Evolutionary conservation across 2,329 filamentous ascomycete genomes (phyloP).

Genomic region (Chaetomiaceae sp.): DNA sequence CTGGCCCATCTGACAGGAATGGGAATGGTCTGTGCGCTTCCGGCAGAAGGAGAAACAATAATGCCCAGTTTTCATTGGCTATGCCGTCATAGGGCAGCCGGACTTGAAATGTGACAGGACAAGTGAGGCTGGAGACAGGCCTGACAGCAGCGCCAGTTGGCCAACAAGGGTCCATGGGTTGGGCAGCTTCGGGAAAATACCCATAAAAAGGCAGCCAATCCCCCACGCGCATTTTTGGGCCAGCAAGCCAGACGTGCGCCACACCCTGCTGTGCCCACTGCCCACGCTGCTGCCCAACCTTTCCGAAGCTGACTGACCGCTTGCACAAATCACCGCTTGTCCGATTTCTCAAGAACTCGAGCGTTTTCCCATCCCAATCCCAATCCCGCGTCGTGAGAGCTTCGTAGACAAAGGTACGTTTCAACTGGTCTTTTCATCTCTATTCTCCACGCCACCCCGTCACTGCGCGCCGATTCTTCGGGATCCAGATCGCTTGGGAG

Average conservation of each 20-base stretch:
- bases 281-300: slow-evolving; percentile 33
- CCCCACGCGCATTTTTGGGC: slow-evolving; percentile 12
- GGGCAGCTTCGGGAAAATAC: slow-evolving; percentile 17
- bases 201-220: slow-evolving; percentile 20
- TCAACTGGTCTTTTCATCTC: background rate
- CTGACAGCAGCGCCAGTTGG: slow-evolving; percentile 25
- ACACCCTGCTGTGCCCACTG: slow-evolving; percentile 21
- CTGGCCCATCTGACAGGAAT: background rate
- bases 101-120: too few species aligned
- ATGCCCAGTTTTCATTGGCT: slow-evolving; percentile 10
- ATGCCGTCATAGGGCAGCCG: slow-evolving; percentile 24
- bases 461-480: slow-evolving; percentile 1
- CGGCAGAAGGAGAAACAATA: slow-evolving; percentile 21
- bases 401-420: slow-evolving; percentile 21
- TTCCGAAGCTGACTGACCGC: slow-evolving; percentile 32
- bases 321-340: slow-evolving; percentile 28
- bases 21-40: slow-evolving; percentile 6
- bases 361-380: slow-evolving; percentile 3
- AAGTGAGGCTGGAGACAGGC: slow-evolving; percentile 27
- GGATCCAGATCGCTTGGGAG: background rate
- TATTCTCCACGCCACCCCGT: background rate
- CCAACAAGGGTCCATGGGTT: too few species aligned
- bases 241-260: slow-evolving; percentile 20
- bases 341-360: slow-evolving; percentile 10
- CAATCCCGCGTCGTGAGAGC: slow-evolving; percentile 10